Base-by-base conservation (phyloP, 805 yeast species). In the Saccharomycopsis javanensis region DNA sequence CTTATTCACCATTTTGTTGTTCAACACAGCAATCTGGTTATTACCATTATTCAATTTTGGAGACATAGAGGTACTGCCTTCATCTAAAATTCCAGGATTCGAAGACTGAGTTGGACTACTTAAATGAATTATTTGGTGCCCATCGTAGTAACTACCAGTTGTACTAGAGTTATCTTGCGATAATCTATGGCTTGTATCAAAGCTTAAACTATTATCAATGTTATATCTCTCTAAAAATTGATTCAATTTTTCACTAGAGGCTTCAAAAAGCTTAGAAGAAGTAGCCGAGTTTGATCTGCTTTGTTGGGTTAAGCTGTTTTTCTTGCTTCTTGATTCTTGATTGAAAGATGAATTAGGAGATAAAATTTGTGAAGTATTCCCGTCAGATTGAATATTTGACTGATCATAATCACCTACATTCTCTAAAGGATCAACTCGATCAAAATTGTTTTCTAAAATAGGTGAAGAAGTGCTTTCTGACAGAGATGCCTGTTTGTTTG, bases 221-320 rank as follows among this genome's bases (percentile, higher is more conserved):
- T 42, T 42, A 20, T 42, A 42, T 42, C 48, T 42, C 15, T 42
- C 48, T n/a, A 42, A 42, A 20, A 42, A 42, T 42, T 42, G 48
- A 11, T 42, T 42, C 28, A 42, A 42, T 25, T 42, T 42, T 42
- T 42, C 48, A 42, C 48, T 42, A 20, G 48, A 42, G 11, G 48
- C 48, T 23, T 42, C 48, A 42, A 42, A 42, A 20, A 42, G 48
- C 23, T 42, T 42, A 10, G 48, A 42, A 20, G 48, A 42, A 2
- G 48, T 42, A 23, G 48, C 48, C 3, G 48, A 42, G 28, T 42
- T 42, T 8, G 48, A 42, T 42, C 48, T 42, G 28, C 48, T 42
- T 23, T 42, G 48, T 23, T 42, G 48, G 15, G 48, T 42, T 23
- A 42, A 20, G 25, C 48, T 42, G 13, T 25, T 20, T 20, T 42